Evolutionary conservation across 2,329 filamentous ascomycete genomes (phyloP).

Genomic region (Aspergillus sp.): DNA sequence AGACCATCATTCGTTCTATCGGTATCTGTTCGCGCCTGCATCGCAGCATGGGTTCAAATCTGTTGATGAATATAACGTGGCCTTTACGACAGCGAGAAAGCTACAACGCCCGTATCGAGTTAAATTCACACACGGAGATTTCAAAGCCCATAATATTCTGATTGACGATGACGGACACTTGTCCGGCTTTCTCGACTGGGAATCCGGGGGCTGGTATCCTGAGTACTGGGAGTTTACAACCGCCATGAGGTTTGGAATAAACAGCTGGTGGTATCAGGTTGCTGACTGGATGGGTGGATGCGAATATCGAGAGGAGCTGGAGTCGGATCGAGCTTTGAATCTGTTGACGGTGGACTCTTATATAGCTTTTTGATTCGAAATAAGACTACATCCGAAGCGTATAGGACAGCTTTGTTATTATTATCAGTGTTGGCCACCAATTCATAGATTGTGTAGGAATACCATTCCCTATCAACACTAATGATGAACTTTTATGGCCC

Average conservation of each 20-base stretch:
- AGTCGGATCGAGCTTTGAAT: slow-evolving; percentile 25
- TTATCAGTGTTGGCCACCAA: too few species aligned
- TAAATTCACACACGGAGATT: slow-evolving; percentile 23
- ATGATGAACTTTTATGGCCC: too few species aligned
- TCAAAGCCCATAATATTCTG: slow-evolving; percentile 23
- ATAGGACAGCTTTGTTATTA: too few species aligned
- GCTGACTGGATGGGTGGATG: slow-evolving; percentile 23
- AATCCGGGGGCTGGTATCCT: slow-evolving; percentile 9
- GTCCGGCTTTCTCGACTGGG: slow-evolving; percentile 15
- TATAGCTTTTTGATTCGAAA: too few species aligned
- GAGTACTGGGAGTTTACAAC: slow-evolving; percentile 23
- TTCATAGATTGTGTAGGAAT: too few species aligned
- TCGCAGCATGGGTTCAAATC: slow-evolving; percentile 31
- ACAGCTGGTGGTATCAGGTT: slow-evolving; percentile 28
- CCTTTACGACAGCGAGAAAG: slow-evolving; percentile 22
- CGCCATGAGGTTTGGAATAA: slow-evolving; percentile 21
- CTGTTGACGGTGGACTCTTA: slow-evolving; percentile 27
- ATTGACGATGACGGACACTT: slow-evolving; percentile 19
- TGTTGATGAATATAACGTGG: slow-evolving; percentile 25
- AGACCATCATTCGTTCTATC: slow-evolving; percentile 23
- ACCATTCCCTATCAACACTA: too few species aligned
- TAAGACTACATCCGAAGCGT: too few species aligned
- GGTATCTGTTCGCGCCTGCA: slow-evolving; percentile 28
- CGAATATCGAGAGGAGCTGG: slow-evolving; percentile 22
- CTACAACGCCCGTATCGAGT: background rate